Conservation (phyloP, 2,329 filamentous ascomycete species). For the Trichoderma guizhouense region DNA sequence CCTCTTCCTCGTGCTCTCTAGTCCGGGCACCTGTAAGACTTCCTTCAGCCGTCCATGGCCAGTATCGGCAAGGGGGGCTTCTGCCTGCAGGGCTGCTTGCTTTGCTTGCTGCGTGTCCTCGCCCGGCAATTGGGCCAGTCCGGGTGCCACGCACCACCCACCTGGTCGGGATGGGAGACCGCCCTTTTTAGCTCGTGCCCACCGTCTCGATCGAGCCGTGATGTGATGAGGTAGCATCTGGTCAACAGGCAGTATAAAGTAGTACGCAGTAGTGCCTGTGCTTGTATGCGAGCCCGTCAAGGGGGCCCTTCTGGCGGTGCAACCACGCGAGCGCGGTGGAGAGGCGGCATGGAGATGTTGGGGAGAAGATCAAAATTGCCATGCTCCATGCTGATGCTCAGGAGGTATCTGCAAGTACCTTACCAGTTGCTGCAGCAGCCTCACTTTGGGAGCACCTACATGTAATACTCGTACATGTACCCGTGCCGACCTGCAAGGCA, state of each 20-base stretch:
- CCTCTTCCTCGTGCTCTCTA: background rate
- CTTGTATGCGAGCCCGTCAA: background rate
- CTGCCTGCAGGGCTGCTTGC: conserved; percentile 14
- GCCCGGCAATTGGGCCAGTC: conserved; percentile 18
- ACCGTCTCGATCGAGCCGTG: conserved; percentile 14
- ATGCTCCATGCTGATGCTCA: background rate
- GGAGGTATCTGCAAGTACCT: background rate
- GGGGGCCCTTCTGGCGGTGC: background rate
- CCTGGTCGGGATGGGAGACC: conserved; percentile 19
- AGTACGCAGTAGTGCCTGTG: background rate
- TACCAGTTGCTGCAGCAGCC: background rate
- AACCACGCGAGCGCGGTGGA: conserved; percentile 2
- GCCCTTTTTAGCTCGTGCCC: conserved; percentile 17
- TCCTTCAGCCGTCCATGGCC: background rate
- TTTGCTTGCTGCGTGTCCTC: conserved; percentile 12
- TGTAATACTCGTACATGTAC: background rate
- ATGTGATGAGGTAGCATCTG: conserved; percentile 2
- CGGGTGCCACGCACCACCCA: conserved; percentile 17
- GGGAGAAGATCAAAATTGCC: background rate
- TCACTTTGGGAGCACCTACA: background rate
- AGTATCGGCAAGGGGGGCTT: background rate
- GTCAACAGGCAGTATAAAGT: background rate
- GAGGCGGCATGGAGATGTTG: background rate
- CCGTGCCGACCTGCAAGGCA: background rate
- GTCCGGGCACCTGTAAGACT: background rate